Evolutionary conservation across 2,329 filamentous ascomycete species (phyloP), one percentile per base, ranked within the genome.

Genomic region (Ophiocordyceps polyrhachis-furcata): DNA sequence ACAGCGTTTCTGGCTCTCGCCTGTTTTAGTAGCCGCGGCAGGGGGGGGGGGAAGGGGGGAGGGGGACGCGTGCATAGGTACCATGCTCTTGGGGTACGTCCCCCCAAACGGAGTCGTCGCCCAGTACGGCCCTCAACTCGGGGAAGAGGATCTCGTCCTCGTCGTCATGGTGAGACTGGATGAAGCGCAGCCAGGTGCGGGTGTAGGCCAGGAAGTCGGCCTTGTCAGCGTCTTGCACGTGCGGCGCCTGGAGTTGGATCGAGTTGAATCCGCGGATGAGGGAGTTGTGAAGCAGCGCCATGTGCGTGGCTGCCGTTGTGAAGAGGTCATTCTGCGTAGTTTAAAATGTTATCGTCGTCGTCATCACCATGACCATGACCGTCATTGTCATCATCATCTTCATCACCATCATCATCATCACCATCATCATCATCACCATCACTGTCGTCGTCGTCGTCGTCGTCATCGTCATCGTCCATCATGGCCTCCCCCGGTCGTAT

Each of bases 201-300:
- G 64, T 62, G 58, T 79, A 80, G 17, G 66, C 66, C 44, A 78
- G 58, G 50, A 81, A 80, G 55, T 72, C 69, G 42, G 59, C 55
- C 55, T 69, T 69, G 55, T 79, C 73, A n/a, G 57, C 56, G 2
- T 66, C 63, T 11, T 63, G 55, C 40, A 79, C 57, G 51, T 70
- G 62, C 12, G 67, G 65, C 1, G 73, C 74, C 56, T 79, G 76
- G 38, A 70, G 66, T 55, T 73, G 76, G 53, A 81, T 76, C 52
- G 67, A 71, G 58, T 81, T 80, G 63, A 73, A 76, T 45, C 74
- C 73, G 40, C 76, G 72, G 49, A 79, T 70, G 52, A 80, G 71
- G 46, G 70, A 62, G 52, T 80, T 80, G 63, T 80, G 74, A 43
- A 76, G 61, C 44, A 78, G 57, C 3, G 68, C 65, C 74, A 78